Evolutionary conservation across 495 filamentous ascomycete species (phyloP).

Genomic region (Daldinia decipiens): DNA sequence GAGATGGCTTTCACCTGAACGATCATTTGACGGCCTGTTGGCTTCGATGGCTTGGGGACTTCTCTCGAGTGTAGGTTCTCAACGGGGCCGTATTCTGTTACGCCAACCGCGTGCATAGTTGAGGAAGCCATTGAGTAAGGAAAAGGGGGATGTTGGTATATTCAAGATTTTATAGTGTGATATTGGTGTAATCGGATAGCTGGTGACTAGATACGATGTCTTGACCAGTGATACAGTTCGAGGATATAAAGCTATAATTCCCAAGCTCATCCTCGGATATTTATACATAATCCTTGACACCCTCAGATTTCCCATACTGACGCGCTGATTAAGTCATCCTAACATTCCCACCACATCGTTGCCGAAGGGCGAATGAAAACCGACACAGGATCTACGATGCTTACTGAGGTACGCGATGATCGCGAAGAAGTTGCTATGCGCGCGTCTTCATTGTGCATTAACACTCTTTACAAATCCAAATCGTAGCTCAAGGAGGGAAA

Average conservation of each 20-base stretch:
- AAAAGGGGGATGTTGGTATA: not conserved
- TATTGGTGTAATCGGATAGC: not conserved
- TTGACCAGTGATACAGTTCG: slow-evolving; percentile 1
- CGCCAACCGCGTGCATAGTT: slow-evolving; percentile 37
- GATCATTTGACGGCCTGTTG: slow-evolving; percentile 36
- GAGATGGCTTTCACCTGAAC: slow-evolving; percentile 41
- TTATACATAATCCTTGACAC: slow-evolving; percentile 23
- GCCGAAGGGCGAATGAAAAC: slow-evolving; percentile 33
- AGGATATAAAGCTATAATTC: not conserved
- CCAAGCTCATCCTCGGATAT: not conserved
- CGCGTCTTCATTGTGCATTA: not conserved
- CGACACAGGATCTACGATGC: slow-evolving; percentile 4
- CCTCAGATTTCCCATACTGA: slow-evolving; percentile 13
- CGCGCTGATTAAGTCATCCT: slow-evolving; percentile 35
- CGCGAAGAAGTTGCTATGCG: not conserved
- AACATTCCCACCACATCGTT: slow-evolving; percentile 2
- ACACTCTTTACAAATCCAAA: slow-evolving; percentile 24
- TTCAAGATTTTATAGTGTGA: not conserved
- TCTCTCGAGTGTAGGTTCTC: slow-evolving; percentile 28
- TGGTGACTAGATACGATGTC: not conserved
- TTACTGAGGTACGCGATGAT: slow-evolving; percentile 16
- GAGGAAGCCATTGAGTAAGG: slow-evolving; percentile 27
- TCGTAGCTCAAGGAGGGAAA: not conserved
- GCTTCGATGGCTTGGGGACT: slow-evolving; percentile 35
- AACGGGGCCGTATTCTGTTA: slow-evolving; percentile 32